A percentile compares a stretch with the other conserved stretches of the same genome.
Evolutionary conservation across 1,284 basidiomycete species (phyloP).

Genomic region (Leccinum colubrinum): DNA sequence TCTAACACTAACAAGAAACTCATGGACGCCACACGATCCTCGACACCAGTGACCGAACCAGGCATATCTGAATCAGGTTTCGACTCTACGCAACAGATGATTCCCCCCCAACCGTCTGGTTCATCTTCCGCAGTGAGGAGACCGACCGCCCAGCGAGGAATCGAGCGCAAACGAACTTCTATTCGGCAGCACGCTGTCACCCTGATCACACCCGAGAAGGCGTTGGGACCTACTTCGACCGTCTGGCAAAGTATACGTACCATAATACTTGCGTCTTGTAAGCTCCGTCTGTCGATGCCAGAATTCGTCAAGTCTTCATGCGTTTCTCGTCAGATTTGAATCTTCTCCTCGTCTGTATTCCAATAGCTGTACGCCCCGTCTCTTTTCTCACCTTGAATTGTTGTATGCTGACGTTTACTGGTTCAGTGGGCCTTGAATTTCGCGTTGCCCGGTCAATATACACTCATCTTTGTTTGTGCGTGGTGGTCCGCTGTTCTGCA

Average conservation of each 20-base stretch:
- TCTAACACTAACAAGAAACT: background rate
- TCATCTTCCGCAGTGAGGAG: slow-evolving; percentile 17
- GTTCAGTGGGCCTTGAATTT: slow-evolving; percentile 74
- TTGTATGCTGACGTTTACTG: slow-evolving; percentile 3
- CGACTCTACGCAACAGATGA: slow-evolving; percentile 6
- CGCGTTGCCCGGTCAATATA: slow-evolving; percentile 49
- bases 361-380: slow-evolving; percentile 55
- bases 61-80: slow-evolving; percentile 8
- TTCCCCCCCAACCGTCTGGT: slow-evolving; percentile 3
- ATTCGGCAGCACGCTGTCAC: slow-evolving; percentile 20
- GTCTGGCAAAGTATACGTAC: slow-evolving; percentile 43
- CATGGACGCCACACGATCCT: slow-evolving; percentile 17
- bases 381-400: background rate
- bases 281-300: background rate
- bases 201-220: slow-evolving; percentile 34
- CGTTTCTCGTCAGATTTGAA: slow-evolving; percentile 52
- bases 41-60: slow-evolving; percentile 16
- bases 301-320: slow-evolving; percentile 1
- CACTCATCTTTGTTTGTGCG: slow-evolving; percentile 72
- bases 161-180: slow-evolving; percentile 8
- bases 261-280: slow-evolving; percentile 55
- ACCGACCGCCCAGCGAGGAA: background rate
- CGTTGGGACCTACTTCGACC: slow-evolving; percentile 43
- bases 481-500: slow-evolving; percentile 10
- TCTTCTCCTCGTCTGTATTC: slow-evolving; percentile 62